Evolutionary conservation across 2,329 filamentous ascomycete species (phyloP).

Genomic region (Aspergillus oerlinghausenensis): DNA sequence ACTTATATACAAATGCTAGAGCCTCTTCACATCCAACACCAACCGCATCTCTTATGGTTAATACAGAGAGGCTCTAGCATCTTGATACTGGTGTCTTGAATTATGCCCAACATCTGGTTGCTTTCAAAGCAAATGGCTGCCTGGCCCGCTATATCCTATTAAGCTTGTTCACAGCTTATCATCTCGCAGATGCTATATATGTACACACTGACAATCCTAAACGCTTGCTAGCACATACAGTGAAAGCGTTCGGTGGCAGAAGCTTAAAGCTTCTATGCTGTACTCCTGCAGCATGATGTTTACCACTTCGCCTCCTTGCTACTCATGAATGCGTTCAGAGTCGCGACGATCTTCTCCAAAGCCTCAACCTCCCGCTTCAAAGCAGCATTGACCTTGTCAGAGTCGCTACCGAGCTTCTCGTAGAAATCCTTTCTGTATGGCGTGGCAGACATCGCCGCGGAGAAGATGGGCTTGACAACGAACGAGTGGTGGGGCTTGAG

Average conservation of each 20-base stretch:
- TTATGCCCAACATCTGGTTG: not conserved
- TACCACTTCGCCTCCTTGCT: conserved; percentile 50
- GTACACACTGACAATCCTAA: not conserved
- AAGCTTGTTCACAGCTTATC: not conserved
- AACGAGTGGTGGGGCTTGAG: conserved; percentile 91
- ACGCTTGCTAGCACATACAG: not conserved
- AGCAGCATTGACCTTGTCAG: conserved; percentile 56
- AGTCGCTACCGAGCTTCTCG: conserved; percentile 61
- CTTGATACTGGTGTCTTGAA: not conserved
- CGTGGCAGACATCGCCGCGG: conserved; percentile 84
- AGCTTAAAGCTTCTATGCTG: not conserved
- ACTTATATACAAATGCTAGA: not conserved
- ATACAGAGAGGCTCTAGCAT: not conserved
- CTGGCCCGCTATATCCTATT: not conserved
- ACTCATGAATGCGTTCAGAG: conserved; percentile 63
- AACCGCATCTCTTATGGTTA: not conserved
- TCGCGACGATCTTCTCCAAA: conserved; percentile 71
- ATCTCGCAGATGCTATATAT: not conserved
- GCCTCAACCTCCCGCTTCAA: conserved; percentile 69
- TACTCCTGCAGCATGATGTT: conserved; percentile 5
- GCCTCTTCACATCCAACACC: not conserved
- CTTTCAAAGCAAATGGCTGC: not conserved
- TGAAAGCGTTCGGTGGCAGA: not conserved
- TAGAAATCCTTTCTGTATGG: conserved; percentile 96
- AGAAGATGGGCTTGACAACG: conserved; percentile 87